Evolutionary conservation across 805 yeast genomes (phyloP).

Genomic region (Candida coleopterorum): DNA sequence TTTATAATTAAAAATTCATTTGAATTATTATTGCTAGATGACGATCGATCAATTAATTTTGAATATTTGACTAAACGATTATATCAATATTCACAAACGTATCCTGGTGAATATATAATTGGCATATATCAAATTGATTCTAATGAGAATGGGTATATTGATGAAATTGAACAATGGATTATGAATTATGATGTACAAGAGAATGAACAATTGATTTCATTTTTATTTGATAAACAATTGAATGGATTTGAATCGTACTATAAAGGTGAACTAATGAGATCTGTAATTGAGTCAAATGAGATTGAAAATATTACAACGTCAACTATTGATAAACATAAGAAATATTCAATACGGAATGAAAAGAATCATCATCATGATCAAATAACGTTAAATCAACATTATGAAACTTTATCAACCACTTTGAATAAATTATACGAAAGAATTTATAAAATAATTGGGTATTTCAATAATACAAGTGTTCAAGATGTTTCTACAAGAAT

Average conservation of each 20-base stretch:
- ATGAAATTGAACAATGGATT: constrained; percentile 10
- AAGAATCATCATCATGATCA: constrained; percentile 7
- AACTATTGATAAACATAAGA: constrained; percentile 24
- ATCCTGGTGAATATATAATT: constrained; percentile 22
- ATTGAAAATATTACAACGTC: constrained; percentile 30
- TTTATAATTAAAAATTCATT: constrained; percentile 22
- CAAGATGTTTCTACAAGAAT: constrained; percentile 8
- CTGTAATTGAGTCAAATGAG: constrained; percentile 21
- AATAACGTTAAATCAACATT: constrained; percentile 5
- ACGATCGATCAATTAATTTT: constrained; percentile 14
- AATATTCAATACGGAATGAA: constrained; percentile 13
- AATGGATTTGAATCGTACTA: constrained; percentile 3
- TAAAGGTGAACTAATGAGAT: constrained; percentile 8
- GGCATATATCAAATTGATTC: constrained; percentile 26
- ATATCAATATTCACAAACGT: constrained; percentile 23
- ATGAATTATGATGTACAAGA: constrained; percentile 1
- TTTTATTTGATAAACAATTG: constrained; percentile 4
- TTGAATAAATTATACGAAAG: constrained; percentile 20
- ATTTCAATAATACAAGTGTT: constrained; percentile 7
- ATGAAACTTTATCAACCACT: constrained; percentile 2
- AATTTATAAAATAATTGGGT: constrained; percentile 18
- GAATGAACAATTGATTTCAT: background rate
- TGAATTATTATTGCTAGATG: constrained; percentile 19
- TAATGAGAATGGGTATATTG: constrained; percentile 3
- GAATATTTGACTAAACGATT: constrained; percentile 21